Conservation (phyloP, 345 rosid genomes). For the Mercurialis annua region DNA sequence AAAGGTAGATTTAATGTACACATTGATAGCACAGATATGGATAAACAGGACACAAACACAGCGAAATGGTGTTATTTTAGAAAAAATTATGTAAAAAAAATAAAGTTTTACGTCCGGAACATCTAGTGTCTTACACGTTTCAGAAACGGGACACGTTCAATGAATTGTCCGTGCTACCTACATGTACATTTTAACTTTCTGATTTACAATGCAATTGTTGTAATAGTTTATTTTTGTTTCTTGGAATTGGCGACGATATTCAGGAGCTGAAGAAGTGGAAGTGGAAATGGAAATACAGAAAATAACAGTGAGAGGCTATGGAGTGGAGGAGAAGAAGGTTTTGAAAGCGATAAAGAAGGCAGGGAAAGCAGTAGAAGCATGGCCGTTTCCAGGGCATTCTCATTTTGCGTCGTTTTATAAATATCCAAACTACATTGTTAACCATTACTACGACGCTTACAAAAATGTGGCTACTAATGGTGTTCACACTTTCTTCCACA, state of each 20-base stretch:
- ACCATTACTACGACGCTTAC: constrained; percentile 45
- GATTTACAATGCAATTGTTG: too few species aligned
- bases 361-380: constrained; percentile 76
- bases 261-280: constrained; percentile 87
- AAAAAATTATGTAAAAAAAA: too few species aligned
- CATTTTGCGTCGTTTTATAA: constrained; percentile 79
- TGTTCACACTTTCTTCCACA: constrained; percentile 23
- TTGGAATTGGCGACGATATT: too few species aligned
- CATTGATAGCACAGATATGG: too few species aligned
- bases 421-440: constrained; percentile 65
- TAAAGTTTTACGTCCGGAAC: too few species aligned
- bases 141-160: too few species aligned
- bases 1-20: constrained; percentile 85
- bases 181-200: too few species aligned
- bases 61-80: not conserved
- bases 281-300: constrained; percentile 83
- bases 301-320: constrained; percentile 66
- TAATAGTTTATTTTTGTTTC: not conserved
- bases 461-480: constrained; percentile 5
- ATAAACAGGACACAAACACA: too few species aligned
- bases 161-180: too few species aligned
- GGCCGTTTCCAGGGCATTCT: constrained; percentile 81
- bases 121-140: too few species aligned
- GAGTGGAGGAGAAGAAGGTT: constrained; percentile 40
- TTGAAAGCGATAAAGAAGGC: constrained; percentile 18